These are phyloP conservation scores for Coniochaeta sp. DNA, from an alignment of 2,329 filamentous ascomycete species.

Conservation along the genomic window DNA sequence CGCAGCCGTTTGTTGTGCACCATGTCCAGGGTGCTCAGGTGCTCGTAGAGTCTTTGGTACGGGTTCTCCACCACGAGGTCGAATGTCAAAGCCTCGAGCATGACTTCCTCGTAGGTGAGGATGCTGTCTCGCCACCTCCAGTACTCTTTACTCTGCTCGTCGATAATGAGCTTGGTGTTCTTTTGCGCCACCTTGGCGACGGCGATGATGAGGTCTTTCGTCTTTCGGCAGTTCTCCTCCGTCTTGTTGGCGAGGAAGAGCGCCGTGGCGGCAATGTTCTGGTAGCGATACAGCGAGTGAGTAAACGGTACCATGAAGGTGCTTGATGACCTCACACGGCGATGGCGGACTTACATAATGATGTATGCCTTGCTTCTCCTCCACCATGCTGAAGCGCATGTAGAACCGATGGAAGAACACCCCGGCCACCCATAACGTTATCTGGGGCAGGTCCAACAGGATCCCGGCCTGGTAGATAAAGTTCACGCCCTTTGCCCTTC, in stretches of 20 bases:
- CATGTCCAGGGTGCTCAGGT: constrained; percentile 45
- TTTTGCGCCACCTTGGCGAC: constrained; percentile 95
- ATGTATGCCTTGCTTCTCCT: constrained; percentile 70
- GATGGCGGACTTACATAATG: constrained; percentile 66
- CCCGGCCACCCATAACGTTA: constrained; percentile 84
- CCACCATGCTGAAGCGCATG: constrained; percentile 79
- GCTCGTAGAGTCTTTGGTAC: constrained; percentile 75
- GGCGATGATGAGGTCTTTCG: constrained; percentile 87
- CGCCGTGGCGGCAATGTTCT: constrained; percentile 81
- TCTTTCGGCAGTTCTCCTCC: constrained; percentile 93
- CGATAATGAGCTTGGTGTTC: constrained; percentile 79
- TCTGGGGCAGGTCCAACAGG: constrained; percentile 83
- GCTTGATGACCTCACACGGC: not conserved
- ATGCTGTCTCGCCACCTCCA: constrained; percentile 98
- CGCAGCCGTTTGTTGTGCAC: constrained; percentile 75
- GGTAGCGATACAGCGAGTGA: constrained; percentile 9
- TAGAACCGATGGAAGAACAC: constrained; percentile 96
- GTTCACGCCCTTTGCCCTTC: constrained; percentile 86
- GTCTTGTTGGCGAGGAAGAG: constrained; percentile 95
- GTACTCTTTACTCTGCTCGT: constrained; percentile 96
- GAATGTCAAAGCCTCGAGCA: constrained; percentile 89
- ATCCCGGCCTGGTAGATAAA: constrained; percentile 95
- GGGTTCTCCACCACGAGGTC: constrained; percentile 87
- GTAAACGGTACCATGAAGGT: not conserved
- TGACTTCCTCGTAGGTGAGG: constrained; percentile 81